Percentiles rank a stretch among this genome's conserved stretches.
phyloP scores from a whole-genome alignment of 1,284 basidiomycete species.

The Trichosporon asahii region DNA sequence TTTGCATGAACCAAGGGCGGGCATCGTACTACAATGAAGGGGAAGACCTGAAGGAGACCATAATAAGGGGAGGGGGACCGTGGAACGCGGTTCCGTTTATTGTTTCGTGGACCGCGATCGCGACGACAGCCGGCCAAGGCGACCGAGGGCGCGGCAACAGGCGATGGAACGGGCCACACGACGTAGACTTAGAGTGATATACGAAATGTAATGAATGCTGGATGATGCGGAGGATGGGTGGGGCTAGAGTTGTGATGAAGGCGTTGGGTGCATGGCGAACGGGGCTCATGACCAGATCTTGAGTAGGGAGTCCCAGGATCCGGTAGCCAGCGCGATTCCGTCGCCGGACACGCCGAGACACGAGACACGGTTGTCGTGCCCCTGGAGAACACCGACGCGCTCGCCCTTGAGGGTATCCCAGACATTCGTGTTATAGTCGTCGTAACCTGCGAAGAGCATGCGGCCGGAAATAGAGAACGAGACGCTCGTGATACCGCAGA shows the following conservation, averaged over 20 bases:
- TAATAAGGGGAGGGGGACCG: neutral
- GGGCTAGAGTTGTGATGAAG: neutral
- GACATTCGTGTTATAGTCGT: slow-evolving; percentile 99
- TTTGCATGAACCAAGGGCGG: neutral
- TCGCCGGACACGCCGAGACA: slow-evolving; percentile 94
- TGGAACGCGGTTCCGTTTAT: neutral
- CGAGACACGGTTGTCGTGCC: slow-evolving; percentile 95
- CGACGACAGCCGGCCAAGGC: neutral
- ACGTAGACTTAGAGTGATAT: neutral
- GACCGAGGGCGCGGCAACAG: neutral
- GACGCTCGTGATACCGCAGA: slow-evolving; percentile 97
- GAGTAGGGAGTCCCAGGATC: slow-evolving; percentile 94
- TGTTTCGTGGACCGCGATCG: slow-evolving; percentile 1
- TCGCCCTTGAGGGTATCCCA: slow-evolving; percentile 99
- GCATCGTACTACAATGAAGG: slow-evolving; percentile 3
- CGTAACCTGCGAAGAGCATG: slow-evolving; percentile 96
- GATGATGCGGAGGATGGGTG: neutral
- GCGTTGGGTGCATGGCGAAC: neutral
- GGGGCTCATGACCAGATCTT: slow-evolving; percentile 59
- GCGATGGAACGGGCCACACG: neutral
- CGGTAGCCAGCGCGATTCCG: slow-evolving; percentile 97
- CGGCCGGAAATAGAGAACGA: slow-evolving; percentile 96
- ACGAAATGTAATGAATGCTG: slow-evolving; percentile 3
- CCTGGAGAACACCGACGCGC: slow-evolving; percentile 90
- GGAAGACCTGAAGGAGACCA: neutral